phyloP scores from a whole-genome alignment of 495 filamentous ascomycete genomes.

The Gamarada debralockiae region DNA sequence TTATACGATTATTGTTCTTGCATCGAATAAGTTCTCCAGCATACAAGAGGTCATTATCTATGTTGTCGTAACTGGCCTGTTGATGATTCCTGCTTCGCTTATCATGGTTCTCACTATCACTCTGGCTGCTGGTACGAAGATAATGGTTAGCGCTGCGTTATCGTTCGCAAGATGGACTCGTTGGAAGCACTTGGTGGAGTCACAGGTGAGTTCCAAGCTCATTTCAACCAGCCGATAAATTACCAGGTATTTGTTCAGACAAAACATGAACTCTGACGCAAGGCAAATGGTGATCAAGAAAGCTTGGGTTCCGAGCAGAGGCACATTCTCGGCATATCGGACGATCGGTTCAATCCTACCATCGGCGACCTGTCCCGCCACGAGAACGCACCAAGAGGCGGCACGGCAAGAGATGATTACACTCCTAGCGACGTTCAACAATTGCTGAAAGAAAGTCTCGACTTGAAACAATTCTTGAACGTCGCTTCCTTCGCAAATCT shows the following conservation, averaged over 20 bases:
- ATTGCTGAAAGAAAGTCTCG: too few species aligned
- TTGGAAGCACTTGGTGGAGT: slow-evolving; percentile 61
- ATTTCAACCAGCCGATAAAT: neutral
- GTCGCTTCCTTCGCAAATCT: too few species aligned
- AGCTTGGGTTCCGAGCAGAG: slow-evolving; percentile 49
- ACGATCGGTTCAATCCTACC: slow-evolving; percentile 52
- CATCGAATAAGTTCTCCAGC: slow-evolving; percentile 41
- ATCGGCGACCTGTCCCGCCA: slow-evolving; percentile 47
- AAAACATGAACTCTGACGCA: slow-evolving; percentile 72
- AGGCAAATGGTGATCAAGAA: slow-evolving; percentile 56
- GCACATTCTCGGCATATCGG: slow-evolving; percentile 57
- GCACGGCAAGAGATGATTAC: too few species aligned
- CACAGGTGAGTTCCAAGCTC: slow-evolving; percentile 32
- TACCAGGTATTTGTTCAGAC: slow-evolving; percentile 61
- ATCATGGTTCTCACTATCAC: slow-evolving; percentile 53
- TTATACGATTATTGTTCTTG: slow-evolving; percentile 47
- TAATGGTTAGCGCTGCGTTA: slow-evolving; percentile 47
- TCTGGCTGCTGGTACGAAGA: slow-evolving; percentile 49
- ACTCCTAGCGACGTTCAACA: too few species aligned
- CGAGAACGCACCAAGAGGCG: slow-evolving; percentile 30
- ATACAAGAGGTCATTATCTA: slow-evolving; percentile 46
- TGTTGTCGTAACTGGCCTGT: slow-evolving; percentile 56
- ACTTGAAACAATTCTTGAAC: too few species aligned
- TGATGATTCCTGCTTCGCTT: slow-evolving; percentile 51
- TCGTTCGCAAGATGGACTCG: slow-evolving; percentile 47